Percentiles rank a stretch among this genome's conserved stretches.
Conservation (phyloP, 1,284 basidiomycete genomes). For the Meira miltonrushii region DNA sequence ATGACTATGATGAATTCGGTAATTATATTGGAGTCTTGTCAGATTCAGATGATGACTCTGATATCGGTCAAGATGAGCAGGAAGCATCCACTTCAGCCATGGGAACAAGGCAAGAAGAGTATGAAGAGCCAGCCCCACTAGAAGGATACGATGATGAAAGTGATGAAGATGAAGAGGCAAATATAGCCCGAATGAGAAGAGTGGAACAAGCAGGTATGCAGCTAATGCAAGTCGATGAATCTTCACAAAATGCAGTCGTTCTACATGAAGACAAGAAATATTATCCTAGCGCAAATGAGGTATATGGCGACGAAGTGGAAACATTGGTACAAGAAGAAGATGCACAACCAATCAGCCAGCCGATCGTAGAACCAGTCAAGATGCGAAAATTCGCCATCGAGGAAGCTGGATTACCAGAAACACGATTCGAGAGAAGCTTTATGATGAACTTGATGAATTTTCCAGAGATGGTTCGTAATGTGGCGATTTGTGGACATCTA, state of each 20-base stretch:
- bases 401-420: constrained; percentile 39
- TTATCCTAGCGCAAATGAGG: constrained; percentile 84
- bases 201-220: constrained; percentile 52
- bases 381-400: constrained; percentile 75
- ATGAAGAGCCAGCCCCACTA: constrained; percentile 3
- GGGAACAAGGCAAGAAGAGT: no score
- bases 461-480: constrained; percentile 79
- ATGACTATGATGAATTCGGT: constrained; percentile 46
- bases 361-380: constrained; percentile 94
- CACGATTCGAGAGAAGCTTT: constrained; percentile 62
- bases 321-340: constrained; percentile 98
- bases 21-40: constrained; percentile 52
- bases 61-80: constrained; percentile 2
- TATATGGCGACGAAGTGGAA: constrained; percentile 91
- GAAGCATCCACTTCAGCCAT: no score
- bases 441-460: constrained; percentile 84
- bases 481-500: constrained; percentile 66
- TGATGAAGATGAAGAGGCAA: constrained; percentile 6
- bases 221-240: constrained; percentile 45
- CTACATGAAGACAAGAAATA: constrained; percentile 98
- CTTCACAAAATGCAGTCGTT: constrained; percentile 73
- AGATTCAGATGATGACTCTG: constrained; percentile 33
- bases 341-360: constrained; percentile 86
- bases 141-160: constrained; percentile 18
- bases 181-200: constrained; percentile 1